phyloP scores from a whole-genome alignment of 768 basidiomycete species.

The Boletus tomentosulus region DNA sequence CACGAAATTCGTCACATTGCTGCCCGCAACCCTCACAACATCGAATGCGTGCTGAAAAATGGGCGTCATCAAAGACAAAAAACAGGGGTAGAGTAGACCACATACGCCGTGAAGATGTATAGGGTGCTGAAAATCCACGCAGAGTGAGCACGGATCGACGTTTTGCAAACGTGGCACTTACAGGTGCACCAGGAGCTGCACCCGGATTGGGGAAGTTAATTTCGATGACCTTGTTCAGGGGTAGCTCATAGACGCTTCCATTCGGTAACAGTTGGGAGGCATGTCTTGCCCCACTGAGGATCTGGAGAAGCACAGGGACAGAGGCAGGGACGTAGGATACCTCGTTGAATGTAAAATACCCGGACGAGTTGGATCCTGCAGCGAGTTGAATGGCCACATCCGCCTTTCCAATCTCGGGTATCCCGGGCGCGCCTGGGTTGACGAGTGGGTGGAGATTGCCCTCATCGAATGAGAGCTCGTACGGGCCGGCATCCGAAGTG shows the following conservation, averaged over 20 bases:
- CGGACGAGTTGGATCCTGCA: background rate
- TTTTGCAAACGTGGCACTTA: constrained; percentile 9
- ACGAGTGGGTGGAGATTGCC: constrained; percentile 34
- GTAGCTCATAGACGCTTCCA: constrained; percentile 44
- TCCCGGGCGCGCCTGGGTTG: constrained; percentile 35
- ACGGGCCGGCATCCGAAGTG: constrained; percentile 19
- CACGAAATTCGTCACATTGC: constrained; percentile 25
- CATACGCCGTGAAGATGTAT: constrained; percentile 36
- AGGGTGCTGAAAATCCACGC: constrained; percentile 22
- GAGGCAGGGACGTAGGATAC: constrained; percentile 36
- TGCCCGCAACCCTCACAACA: constrained; percentile 30
- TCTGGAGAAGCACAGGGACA: constrained; percentile 51
- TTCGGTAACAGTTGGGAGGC: constrained; percentile 43
- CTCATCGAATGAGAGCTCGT: constrained; percentile 33
- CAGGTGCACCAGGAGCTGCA: constrained; percentile 16
- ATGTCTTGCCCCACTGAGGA: constrained; percentile 44
- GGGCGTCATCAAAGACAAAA: background rate
- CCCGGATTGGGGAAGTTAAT: constrained; percentile 36
- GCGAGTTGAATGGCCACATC: constrained; percentile 32
- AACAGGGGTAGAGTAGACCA: background rate
- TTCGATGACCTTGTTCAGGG: constrained; percentile 41
- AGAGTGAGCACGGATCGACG: background rate
- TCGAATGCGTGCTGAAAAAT: constrained; percentile 28
- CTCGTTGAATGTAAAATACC: constrained; percentile 21
- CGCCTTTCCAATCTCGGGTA: constrained; percentile 32